These are phyloP conservation scores for Sequoiadendron giganteum DNA, from an alignment of 75 land plant genomes.

Conservation along the genomic window DNA sequence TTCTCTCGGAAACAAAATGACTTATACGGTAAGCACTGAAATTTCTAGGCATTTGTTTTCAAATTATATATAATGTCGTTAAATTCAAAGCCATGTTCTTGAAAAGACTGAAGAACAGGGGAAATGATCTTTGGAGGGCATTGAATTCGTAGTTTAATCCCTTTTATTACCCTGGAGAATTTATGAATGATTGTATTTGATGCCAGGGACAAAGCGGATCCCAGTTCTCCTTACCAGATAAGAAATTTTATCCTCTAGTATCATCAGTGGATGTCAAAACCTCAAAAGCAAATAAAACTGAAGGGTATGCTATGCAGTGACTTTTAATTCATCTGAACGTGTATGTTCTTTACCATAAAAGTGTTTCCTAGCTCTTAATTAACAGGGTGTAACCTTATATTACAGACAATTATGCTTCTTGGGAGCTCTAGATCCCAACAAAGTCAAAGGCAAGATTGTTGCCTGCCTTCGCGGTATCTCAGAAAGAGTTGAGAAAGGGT, in stretches of 20 bases:
- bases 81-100: neutral
- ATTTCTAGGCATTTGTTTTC: neutral
- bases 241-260: constrained; percentile 20
- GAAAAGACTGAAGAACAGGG: neutral
- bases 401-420: constrained; percentile 15
- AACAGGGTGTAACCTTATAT: neutral
- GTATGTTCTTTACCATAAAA: neutral
- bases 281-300: neutral
- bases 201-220: constrained; percentile 22
- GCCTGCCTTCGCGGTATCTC: constrained; percentile 18
- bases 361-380: neutral
- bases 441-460: constrained; percentile 37
- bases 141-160: neutral
- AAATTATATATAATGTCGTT: neutral
- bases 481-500: constrained; percentile 12
- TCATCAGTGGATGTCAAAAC: constrained; percentile 15
- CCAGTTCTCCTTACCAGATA: neutral
- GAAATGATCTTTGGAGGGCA: neutral
- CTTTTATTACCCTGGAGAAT: neutral
- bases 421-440: constrained; percentile 20
- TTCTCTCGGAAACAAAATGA: constrained; percentile 15
- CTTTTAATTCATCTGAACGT: neutral
- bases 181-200: neutral
- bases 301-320: neutral
- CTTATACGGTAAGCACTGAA: constrained; percentile 11